Evolutionary conservation across 768 basidiomycete genomes (phyloP).

Genomic region (Suillus tomentosus): DNA sequence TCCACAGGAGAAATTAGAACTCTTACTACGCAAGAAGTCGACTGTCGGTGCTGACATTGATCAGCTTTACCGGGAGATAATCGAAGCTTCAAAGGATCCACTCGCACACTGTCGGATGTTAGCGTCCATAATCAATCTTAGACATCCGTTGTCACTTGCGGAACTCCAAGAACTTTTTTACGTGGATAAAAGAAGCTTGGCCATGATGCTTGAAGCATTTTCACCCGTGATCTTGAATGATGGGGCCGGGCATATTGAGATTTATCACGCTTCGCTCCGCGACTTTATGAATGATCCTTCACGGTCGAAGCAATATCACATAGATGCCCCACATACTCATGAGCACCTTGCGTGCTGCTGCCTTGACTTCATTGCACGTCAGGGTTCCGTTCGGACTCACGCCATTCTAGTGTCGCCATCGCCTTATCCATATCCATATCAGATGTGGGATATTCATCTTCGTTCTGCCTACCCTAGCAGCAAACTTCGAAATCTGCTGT

Average conservation of each 20-base stretch:
- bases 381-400: not conserved
- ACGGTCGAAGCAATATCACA: conserved; percentile 6
- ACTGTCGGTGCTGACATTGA: not conserved
- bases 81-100: not conserved
- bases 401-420: not conserved
- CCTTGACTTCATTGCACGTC: not conserved
- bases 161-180: not conserved
- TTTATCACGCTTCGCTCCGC: conserved; percentile 4
- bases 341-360: not conserved
- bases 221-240: conserved; percentile 1
- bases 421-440: not conserved
- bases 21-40: not conserved
- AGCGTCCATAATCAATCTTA: not conserved
- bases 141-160: not conserved
- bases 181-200: not conserved
- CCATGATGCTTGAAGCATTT: not conserved
- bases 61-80: not conserved
- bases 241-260: not conserved
- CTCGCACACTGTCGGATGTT: not conserved
- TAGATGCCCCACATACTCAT: not conserved
- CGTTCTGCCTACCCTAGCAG: not conserved
- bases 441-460: not conserved
- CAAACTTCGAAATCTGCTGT: not conserved
- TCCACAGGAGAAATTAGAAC: not conserved
- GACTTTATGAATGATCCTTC: not conserved